Evolutionary conservation across 1,284 basidiomycete species (phyloP).

Genomic region (Trichosporon inkin): DNA sequence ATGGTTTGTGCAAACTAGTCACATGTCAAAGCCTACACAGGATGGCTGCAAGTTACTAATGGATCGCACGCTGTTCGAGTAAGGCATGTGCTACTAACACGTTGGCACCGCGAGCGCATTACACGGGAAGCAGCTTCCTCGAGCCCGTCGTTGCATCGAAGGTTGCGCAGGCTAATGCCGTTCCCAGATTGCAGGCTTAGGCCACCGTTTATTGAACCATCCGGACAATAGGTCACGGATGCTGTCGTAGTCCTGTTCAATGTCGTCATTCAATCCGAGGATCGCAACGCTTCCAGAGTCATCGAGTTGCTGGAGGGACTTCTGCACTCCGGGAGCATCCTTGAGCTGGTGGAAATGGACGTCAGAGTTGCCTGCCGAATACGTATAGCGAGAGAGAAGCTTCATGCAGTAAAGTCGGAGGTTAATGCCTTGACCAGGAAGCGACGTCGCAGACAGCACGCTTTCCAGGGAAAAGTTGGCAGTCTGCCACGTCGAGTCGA

Average conservation of each 20-base stretch:
- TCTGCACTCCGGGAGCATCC: conserved; percentile 27
- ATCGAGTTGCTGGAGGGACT: conserved; percentile 34
- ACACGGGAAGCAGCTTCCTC: too few species aligned
- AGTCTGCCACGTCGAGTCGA: conserved; percentile 50
- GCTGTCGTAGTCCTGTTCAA: conserved; percentile 35
- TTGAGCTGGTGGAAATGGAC: conserved; percentile 43
- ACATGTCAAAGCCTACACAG: too few species aligned
- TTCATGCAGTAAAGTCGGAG: conserved; percentile 52
- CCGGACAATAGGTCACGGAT: conserved; percentile 30
- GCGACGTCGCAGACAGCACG: conserved; percentile 42
- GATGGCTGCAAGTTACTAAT: too few species aligned
- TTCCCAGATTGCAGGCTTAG: conserved; percentile 42
- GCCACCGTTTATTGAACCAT: conserved; percentile 46
- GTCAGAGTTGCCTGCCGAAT: conserved; percentile 35
- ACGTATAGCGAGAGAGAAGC: conserved; percentile 54
- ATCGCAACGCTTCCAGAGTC: conserved; percentile 29
- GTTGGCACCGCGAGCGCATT: too few species aligned
- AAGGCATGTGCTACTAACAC: too few species aligned
- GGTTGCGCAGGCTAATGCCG: not conserved
- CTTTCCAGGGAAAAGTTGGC: conserved; percentile 52
- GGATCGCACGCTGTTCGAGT: too few species aligned
- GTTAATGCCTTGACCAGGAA: conserved; percentile 40
- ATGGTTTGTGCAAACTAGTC: too few species aligned
- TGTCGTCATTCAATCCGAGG: conserved; percentile 47
- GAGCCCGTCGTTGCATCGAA: too few species aligned